Percentiles rank a stretch among this genome's conserved stretches.
These are phyloP conservation scores for Aspergillus leporis DNA, from an alignment of 495 filamentous ascomycete genomes.

Conservation along the genomic window DNA sequence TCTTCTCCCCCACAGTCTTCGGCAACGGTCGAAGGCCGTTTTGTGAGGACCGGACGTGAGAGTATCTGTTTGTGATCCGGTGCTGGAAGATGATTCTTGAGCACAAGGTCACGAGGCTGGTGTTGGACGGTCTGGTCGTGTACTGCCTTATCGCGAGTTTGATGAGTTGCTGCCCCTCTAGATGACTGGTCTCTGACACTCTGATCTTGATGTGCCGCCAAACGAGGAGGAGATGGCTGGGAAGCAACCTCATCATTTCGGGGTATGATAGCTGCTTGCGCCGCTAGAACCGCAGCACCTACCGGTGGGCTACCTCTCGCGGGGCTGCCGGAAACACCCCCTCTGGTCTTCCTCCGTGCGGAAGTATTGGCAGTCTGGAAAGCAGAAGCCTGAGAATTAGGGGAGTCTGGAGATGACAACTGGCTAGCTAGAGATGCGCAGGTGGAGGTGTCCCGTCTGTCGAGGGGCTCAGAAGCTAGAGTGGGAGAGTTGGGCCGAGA, in stretches of 20 bases:
- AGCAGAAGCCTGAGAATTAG: slow-evolving; percentile 35
- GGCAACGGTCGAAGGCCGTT: slow-evolving; percentile 62
- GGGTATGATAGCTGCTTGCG: slow-evolving; percentile 28
- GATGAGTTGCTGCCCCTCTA: background rate
- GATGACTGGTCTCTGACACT: background rate
- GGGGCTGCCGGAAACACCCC: slow-evolving; percentile 33
- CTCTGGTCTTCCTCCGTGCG: slow-evolving; percentile 53
- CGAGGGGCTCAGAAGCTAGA: slow-evolving; percentile 18
- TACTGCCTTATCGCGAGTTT: background rate
- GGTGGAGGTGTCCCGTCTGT: slow-evolving; percentile 18
- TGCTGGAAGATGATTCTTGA: slow-evolving; percentile 6
- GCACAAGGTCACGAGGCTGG: slow-evolving; percentile 2
- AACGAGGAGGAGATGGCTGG: slow-evolving; percentile 14
- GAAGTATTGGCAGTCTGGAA: slow-evolving; percentile 49
- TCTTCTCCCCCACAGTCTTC: slow-evolving; percentile 60
- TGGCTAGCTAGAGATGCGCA: slow-evolving; percentile 19
- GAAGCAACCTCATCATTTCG: slow-evolving; percentile 15
- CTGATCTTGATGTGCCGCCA: background rate
- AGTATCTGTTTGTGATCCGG: slow-evolving; percentile 11
- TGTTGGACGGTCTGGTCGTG: background rate
- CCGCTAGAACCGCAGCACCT: slow-evolving; percentile 40
- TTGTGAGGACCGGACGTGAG: slow-evolving; percentile 33
- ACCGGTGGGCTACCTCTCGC: slow-evolving; percentile 42
- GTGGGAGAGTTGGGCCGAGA: slow-evolving; percentile 47
- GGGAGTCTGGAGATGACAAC: slow-evolving; percentile 26